Conservation (phyloP, 139 green algal species). For the Yamagishiella unicocca region DNA sequence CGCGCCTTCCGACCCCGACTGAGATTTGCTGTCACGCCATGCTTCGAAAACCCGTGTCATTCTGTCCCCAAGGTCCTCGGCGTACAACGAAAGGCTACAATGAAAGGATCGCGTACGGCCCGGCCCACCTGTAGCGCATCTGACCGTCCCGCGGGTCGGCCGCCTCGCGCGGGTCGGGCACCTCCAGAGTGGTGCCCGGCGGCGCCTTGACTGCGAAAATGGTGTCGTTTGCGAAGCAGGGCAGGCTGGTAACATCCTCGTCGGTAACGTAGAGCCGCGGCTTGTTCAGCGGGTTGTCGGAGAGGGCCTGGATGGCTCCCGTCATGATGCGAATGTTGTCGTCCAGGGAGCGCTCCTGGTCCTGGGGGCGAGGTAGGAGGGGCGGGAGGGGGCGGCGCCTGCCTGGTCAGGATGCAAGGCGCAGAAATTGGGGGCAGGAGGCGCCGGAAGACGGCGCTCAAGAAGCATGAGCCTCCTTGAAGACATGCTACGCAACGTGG, state of each 20-base stretch:
- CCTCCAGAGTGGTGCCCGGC: conserved; percentile 81
- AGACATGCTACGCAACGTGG: too few species aligned
- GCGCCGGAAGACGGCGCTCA: background rate
- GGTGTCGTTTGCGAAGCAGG: conserved; percentile 79
- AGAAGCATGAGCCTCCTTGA: too few species aligned
- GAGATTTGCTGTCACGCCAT: too few species aligned
- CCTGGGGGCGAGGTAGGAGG: conserved; percentile 35
- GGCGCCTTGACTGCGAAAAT: conserved; percentile 90
- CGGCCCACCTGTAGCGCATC: conserved; percentile 36
- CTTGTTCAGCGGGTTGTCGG: conserved; percentile 65
- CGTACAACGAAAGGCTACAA: too few species aligned
- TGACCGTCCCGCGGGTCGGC: conserved; percentile 44
- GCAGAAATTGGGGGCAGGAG: background rate
- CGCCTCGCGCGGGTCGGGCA: conserved; percentile 76
- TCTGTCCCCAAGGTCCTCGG: too few species aligned
- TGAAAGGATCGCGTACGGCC: too few species aligned
- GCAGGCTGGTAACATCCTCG: conserved; percentile 80
- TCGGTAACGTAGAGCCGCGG: conserved; percentile 86
- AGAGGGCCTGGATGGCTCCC: conserved; percentile 50
- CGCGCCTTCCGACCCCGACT: too few species aligned
- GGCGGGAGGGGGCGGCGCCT: background rate
- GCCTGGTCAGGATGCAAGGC: background rate
- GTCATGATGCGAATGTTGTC: conserved; percentile 63
- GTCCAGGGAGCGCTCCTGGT: conserved; percentile 66
- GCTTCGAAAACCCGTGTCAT: background rate